Base-by-base conservation (phyloP, 306 rosid species). In the Luffa acutangula region DNA sequence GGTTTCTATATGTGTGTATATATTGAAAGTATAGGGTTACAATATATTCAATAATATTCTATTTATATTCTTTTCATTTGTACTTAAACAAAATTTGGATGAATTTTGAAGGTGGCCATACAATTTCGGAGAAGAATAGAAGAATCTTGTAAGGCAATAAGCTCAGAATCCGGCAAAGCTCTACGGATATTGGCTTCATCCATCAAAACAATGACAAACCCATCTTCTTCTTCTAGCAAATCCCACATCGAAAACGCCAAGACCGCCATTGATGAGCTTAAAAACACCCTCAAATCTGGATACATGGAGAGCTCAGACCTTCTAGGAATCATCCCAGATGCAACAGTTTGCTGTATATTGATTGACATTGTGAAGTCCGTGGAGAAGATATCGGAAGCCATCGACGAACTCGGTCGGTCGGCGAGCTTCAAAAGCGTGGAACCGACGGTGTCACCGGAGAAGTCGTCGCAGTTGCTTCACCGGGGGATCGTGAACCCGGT, bases 401-500 rank as follows among this genome's bases (percentile, higher is more conserved):
- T 91, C 78, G 81, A 79, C 5, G 95, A 94, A 77, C 97, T 94
- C 54, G 88, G 97, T 18, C 80, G 80, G 6, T 72, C 78, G 48
- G 97, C 97, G 3, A 84, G 84, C 62, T 94, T 92, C 87, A 89
- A 88, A 83, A 80, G 49, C 11, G 80, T n/a, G 37, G 88, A 89
- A 73, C 62, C 87, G 14, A 85, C 73, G 42, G 89, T 84, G 3
- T 88, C 92, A 9, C 90, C 86, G 25, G 97, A 92, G 81, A 91
- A 92, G 66, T 81, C 93, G 54, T 20, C 34, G 37, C 85, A 66
- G 1, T 21, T 89, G 41, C 95, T 94, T 83, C 98, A 92, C 72
- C 85, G 90, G 53, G 95, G 98, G 77, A 85, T 63, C 59, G 81
- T 92, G 45, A 90, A 91, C 21, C 97, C 98, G 20, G 80, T 84